A percentile compares a stretch with the other conserved stretches of the same genome.
Conservation (phyloP, 108 stramenopile species). For the Mediolabrus comicus region DNA sequence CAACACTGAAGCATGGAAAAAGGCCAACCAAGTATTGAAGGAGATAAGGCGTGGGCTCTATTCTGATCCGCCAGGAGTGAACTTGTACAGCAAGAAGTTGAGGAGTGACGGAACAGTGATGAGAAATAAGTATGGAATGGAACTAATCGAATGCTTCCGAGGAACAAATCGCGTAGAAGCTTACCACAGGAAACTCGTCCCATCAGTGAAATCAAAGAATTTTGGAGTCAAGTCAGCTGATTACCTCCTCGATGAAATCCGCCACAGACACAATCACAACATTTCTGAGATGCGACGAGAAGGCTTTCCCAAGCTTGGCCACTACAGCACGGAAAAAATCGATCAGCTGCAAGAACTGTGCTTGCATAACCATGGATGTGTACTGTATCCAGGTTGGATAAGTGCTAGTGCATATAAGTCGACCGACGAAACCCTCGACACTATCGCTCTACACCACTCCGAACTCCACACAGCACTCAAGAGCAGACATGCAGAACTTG, state of each 20-base stretch:
- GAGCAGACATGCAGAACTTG: neutral
- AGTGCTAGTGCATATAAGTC: neutral
- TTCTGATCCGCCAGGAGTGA: conserved; percentile 36
- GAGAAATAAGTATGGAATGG: conserved; percentile 10
- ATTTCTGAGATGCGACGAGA: neutral
- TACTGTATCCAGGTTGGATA: neutral
- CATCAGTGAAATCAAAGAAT: neutral
- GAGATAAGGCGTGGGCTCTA: conserved; percentile 32
- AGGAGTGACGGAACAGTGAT: conserved; percentile 10
- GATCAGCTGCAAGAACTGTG: neutral
- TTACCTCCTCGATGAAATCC: neutral
- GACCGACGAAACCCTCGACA: neutral
- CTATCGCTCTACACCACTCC: neutral
- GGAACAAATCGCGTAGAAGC: conserved; percentile 28
- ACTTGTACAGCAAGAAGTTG: conserved; percentile 13
- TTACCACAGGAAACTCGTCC: neutral
- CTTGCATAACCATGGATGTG: neutral
- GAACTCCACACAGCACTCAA: neutral
- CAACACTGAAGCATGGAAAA: conserved; percentile 32
- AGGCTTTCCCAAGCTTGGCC: neutral
- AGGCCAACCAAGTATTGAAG: conserved; percentile 35
- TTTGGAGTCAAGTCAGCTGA: neutral
- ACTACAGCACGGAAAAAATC: neutral
- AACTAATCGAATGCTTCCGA: conserved; percentile 20
- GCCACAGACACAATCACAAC: neutral